Evolutionary conservation across 169 alveolate genomes (phyloP).

Genomic region (Cyclospora cayetanensis): DNA sequence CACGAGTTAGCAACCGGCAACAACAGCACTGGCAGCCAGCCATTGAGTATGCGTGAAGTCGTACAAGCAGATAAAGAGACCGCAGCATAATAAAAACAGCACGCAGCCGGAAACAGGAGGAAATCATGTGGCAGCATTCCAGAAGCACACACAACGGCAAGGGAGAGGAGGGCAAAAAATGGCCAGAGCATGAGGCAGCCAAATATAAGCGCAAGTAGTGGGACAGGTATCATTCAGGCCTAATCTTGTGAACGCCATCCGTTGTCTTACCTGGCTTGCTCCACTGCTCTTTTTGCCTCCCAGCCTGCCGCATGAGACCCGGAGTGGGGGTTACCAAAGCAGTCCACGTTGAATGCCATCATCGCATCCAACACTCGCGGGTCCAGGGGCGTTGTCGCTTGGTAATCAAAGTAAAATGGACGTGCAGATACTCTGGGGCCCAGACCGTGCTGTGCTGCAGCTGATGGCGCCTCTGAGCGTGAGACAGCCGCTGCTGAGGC

Average conservation of each 20-base stretch:
- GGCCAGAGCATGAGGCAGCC: too few relatives aligned
- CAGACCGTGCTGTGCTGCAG: neutral
- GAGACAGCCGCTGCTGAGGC: neutral
- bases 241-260: neutral
- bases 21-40: too few relatives aligned
- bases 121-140: too few relatives aligned
- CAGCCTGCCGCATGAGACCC: constrained; percentile 97
- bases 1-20: too few relatives aligned
- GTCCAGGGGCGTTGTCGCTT: constrained; percentile 98
- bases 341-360: constrained; percentile 95
- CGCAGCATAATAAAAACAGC: too few relatives aligned
- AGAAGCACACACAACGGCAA: too few relatives aligned
- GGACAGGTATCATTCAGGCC: too few relatives aligned
- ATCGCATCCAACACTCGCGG: constrained; percentile 98
- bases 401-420: constrained; percentile 92
- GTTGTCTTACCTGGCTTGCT: constrained; percentile 89
- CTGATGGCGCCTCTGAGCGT: constrained; percentile 4
- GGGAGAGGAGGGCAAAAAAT: too few relatives aligned
- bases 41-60: too few relatives aligned
- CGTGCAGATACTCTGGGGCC: neutral
- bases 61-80: too few relatives aligned
- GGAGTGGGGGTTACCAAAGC: constrained; percentile 96
- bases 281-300: constrained; percentile 96
- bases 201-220: too few relatives aligned
- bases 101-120: too few relatives aligned